Evolutionary conservation across 148 eudicot species (phyloP).

Genomic region (Polygonum aviculare): DNA sequence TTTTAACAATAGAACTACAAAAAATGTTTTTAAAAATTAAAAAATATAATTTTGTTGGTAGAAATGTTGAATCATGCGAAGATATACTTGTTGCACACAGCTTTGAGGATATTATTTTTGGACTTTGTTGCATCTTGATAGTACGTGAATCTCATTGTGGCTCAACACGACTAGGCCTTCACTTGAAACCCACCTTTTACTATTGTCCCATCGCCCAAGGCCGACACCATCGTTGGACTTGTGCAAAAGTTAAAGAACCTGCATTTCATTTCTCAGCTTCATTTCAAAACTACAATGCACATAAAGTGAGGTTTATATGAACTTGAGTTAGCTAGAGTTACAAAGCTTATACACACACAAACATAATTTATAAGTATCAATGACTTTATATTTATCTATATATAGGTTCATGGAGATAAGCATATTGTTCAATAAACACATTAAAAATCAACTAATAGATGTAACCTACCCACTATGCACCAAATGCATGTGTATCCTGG

Average conservation of each 20-base stretch:
- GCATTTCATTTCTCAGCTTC: slow-evolving; percentile 22
- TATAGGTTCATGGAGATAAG: not conserved
- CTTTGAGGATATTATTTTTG: too few species aligned
- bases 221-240: slow-evolving; percentile 71
- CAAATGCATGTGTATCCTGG: slow-evolving; percentile 94
- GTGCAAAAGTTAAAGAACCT: slow-evolving; percentile 37
- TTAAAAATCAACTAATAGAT: not conserved
- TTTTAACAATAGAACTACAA: too few species aligned
- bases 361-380: too few species aligned
- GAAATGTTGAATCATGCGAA: too few species aligned
- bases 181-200: slow-evolving; percentile 81
- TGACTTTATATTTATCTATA: not conserved
- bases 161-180: slow-evolving; percentile 96
- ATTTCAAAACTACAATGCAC: not conserved
- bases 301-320: not conserved
- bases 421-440: not conserved
- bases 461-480: slow-evolving; percentile 86
- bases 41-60: too few species aligned
- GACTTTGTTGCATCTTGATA: too few species aligned
- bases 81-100: too few species aligned
- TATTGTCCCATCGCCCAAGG: slow-evolving; percentile 63
- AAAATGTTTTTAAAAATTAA: too few species aligned
- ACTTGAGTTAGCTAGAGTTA: too few species aligned
- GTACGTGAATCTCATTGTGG: too few species aligned
- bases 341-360: too few species aligned